Evolutionary conservation across 2,329 filamentous ascomycete genomes (phyloP), one percentile per base, ranked within the genome.

Genomic region (Aureobasidium sp.): DNA sequence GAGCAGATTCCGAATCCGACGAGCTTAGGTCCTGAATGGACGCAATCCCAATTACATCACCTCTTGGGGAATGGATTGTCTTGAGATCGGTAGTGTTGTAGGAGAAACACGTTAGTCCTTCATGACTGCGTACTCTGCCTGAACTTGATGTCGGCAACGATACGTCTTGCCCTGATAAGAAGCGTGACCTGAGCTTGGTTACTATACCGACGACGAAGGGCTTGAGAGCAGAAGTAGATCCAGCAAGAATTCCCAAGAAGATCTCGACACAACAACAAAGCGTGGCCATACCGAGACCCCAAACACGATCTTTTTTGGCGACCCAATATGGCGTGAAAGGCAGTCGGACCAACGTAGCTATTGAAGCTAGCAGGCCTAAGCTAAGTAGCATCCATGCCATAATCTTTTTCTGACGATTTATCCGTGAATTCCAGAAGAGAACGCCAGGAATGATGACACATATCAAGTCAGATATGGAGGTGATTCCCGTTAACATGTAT

Each of bases 321-420:
- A 3, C 7, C 17, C 22, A 56, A 6, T 44, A 56, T 4, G 39
- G 11, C 5, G 12, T 29, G 6, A 33, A 44, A 19, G 52, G 52
- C 15, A 56, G 6, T 12, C 52, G 52, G 9, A 17, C 9, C 11
- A 56, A 11, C 5, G 52, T 27, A 19, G 39, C 52, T 15, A 44
- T 24, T 1, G 52, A 44, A 12, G 52, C 52, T 11, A 56, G 24
- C 12, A 56, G 17, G 3, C 52, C 39, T 2, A 56, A 22, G 24
- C 52, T 56, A 14, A 56, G 27, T 19, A 56, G 24, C 39, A 44
- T 31, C 52, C 52, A 56, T 9, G 52, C 52, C 52, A 56, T 56
- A 15, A 56, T 33, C 3, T 56, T 56, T 15, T 44, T 56, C 2
- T 44, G 27, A 9, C 24, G 39, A 3, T 44, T 11, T 39, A 56